Percentiles rank a stretch among this genome's conserved stretches.
These are phyloP conservation scores for Gleditsia sinensis DNA, from an alignment of 306 rosid genomes.

Conservation along the genomic window DNA sequence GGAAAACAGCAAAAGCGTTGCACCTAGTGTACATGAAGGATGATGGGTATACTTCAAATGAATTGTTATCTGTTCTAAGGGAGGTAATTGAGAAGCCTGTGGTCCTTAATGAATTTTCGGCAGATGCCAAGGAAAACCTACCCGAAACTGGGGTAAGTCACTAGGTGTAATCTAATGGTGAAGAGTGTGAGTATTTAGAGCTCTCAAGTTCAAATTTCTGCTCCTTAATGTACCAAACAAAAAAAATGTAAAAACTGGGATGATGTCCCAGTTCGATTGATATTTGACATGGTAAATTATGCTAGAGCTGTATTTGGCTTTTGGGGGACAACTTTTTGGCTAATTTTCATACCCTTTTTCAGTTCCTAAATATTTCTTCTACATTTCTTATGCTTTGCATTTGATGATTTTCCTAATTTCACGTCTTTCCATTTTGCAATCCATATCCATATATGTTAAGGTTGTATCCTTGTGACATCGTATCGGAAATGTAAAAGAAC, in stretches of 20 bases:
- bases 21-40: conserved; percentile 70
- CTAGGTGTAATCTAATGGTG: too few species aligned
- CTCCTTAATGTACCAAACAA: too few species aligned
- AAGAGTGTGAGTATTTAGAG: too few species aligned
- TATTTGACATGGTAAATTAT: not conserved
- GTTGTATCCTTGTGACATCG: not conserved
- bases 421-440: not conserved
- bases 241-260: too few species aligned
- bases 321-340: not conserved
- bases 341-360: not conserved
- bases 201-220: too few species aligned
- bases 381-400: not conserved
- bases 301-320: conserved; percentile 16
- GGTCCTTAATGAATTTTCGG: conserved; percentile 35
- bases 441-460: not conserved
- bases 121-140: conserved; percentile 8
- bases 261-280: conserved; percentile 7
- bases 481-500: not conserved
- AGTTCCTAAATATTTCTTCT: not conserved
- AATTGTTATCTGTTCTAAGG: conserved; percentile 54
- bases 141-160: not conserved
- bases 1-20: conserved; percentile 72
- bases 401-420: not conserved
- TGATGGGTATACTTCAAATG: conserved; percentile 74
- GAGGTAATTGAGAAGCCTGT: conserved; percentile 62